Evolutionary conservation across 768 basidiomycete species (phyloP).

Genomic region (Ephemerocybe angulata): DNA sequence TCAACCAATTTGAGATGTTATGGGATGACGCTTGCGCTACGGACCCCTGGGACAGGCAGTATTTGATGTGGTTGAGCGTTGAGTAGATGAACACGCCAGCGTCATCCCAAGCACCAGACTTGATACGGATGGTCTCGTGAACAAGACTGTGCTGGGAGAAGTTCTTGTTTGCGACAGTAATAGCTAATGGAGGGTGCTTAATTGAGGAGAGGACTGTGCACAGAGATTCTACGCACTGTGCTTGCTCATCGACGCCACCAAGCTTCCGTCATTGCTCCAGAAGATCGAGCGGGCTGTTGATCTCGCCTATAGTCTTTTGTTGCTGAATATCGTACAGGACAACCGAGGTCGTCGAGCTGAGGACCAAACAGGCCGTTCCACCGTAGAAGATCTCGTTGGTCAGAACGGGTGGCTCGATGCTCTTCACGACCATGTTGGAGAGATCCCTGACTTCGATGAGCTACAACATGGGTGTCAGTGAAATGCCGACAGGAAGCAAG

Average conservation of each 20-base stretch:
- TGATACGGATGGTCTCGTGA: slow-evolving; percentile 98
- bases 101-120: slow-evolving; percentile 99
- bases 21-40: slow-evolving; percentile 18
- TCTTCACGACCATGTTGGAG: slow-evolving; percentile 89
- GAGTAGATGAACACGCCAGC: slow-evolving; percentile 96
- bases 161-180: slow-evolving; percentile 93
- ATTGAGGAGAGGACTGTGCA: slow-evolving; percentile 12
- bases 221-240: slow-evolving; percentile 67
- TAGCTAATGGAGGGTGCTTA: slow-evolving; percentile 52
- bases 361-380: slow-evolving; percentile 89
- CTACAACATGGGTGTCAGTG: slow-evolving; percentile 32
- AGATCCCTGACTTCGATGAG: slow-evolving; percentile 94
- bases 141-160: slow-evolving; percentile 87
- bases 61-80: slow-evolving; percentile 98
- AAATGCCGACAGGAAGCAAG: not conserved
- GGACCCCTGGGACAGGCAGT: slow-evolving; percentile 91
- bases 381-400: slow-evolving; percentile 99
- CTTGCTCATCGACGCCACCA: slow-evolving; percentile 94
- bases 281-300: slow-evolving; percentile 94
- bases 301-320: slow-evolving; percentile 87
- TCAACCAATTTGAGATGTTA: not conserved
- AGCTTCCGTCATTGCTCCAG: slow-evolving; percentile 85
- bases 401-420: slow-evolving; percentile 90
- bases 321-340: slow-evolving; percentile 97
- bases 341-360: slow-evolving; percentile 82